Conservation (phyloP, 768 basidiomycete genomes). For the Termitomyces sp. region DNA sequence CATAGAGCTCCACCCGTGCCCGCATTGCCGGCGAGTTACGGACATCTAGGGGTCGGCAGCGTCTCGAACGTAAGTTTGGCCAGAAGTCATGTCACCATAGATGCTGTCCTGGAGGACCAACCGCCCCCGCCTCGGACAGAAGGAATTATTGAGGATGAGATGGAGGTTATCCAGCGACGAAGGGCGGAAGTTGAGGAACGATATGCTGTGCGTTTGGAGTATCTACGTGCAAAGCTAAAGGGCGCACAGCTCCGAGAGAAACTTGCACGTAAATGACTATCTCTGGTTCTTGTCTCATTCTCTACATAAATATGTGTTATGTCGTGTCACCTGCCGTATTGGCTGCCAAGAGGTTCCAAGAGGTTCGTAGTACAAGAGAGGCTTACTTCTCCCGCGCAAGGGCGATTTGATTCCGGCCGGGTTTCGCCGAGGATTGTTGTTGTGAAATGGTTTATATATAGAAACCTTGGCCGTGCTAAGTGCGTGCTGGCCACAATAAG, state of each 20-base stretch:
- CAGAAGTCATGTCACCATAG: conserved; percentile 48
- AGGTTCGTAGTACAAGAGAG: too few relatives aligned
- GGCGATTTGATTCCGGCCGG: conserved; percentile 11
- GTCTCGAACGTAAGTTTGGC: conserved; percentile 44
- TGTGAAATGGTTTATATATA: conserved; percentile 5
- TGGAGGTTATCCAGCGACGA: conserved; percentile 64
- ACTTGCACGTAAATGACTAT: conserved; percentile 52
- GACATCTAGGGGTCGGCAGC: conserved; percentile 27
- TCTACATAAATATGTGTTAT: conserved; percentile 14
- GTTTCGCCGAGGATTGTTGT: conserved; percentile 16
- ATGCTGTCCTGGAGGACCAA: conserved; percentile 46
- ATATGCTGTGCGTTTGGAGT: conserved; percentile 74
- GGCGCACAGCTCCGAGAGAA: conserved; percentile 83
- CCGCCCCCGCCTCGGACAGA: conserved; percentile 18
- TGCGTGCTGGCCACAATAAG: background rate
- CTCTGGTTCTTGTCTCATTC: background rate
- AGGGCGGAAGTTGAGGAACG: conserved; percentile 65
- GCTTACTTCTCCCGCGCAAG: background rate
- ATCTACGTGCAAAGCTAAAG: conserved; percentile 76
- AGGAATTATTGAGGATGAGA: conserved; percentile 45
- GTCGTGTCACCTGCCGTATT: background rate
- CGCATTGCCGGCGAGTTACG: conserved; percentile 24
- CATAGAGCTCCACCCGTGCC: conserved; percentile 29
- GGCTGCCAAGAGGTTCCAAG: background rate
- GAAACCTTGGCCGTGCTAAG: background rate